Percentiles rank a stretch among this genome's conserved stretches.
Evolutionary conservation across 768 basidiomycete species (phyloP).

Genomic region (Mycena kentingensis): DNA sequence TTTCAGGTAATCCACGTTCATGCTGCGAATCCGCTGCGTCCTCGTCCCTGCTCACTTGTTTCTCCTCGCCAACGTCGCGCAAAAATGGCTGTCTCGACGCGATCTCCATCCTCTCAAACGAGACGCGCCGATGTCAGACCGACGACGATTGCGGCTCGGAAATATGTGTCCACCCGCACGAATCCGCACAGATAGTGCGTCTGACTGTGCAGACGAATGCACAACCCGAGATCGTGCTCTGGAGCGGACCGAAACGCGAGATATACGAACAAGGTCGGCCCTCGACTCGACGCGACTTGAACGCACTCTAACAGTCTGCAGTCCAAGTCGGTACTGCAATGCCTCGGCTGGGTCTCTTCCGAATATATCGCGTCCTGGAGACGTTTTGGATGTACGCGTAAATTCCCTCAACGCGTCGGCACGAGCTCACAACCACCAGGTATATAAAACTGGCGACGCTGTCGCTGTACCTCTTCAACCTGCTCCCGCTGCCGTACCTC

Average conservation of each 20-base stretch:
- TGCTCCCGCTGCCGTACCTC: conserved; percentile 69
- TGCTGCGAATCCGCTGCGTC: conserved; percentile 30
- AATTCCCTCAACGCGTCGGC: neutral
- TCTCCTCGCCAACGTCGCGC: conserved; percentile 34
- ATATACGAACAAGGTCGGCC: conserved; percentile 66
- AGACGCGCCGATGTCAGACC: conserved; percentile 41
- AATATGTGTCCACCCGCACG: conserved; percentile 57
- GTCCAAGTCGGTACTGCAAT: conserved; percentile 54
- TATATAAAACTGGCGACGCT: conserved; percentile 68
- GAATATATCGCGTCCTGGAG: conserved; percentile 39
- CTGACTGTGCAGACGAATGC: conserved; percentile 43
- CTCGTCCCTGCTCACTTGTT: conserved; percentile 44
- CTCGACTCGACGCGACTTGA: conserved; percentile 6
- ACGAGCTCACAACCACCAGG: conserved; percentile 34
- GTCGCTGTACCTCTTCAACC: conserved; percentile 81
- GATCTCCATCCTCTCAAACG: conserved; percentile 47
- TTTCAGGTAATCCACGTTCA: conserved; percentile 25
- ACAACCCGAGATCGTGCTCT: conserved; percentile 51
- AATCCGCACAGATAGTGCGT: conserved; percentile 55
- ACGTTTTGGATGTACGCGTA: conserved; percentile 60
- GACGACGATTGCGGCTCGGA: conserved; percentile 36
- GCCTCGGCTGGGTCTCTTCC: conserved; percentile 45
- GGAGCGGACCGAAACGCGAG: conserved; percentile 71
- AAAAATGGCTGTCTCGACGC: conserved; percentile 59
- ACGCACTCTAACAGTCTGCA: conserved; percentile 27